Conservation (phyloP, 768 basidiomycete species). For the Atractiella rhizophila region DNA sequence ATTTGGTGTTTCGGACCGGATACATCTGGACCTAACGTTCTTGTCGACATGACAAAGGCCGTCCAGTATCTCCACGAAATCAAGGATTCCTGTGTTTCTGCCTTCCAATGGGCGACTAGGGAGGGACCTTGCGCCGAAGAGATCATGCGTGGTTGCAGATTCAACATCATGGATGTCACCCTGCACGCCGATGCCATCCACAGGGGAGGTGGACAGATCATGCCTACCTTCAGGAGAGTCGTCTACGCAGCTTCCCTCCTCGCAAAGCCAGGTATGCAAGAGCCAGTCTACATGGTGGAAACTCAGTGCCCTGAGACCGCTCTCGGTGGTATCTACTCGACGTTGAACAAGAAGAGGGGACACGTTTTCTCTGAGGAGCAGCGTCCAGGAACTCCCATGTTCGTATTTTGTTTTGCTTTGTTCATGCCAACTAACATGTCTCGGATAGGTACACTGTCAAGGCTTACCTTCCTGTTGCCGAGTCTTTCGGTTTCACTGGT, state of each 20-base stretch:
- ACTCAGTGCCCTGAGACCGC: conserved; percentile 94
- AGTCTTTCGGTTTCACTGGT: conserved; percentile 79
- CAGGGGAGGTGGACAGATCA: conserved; percentile 91
- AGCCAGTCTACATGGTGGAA: conserved; percentile 74
- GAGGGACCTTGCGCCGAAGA: conserved; percentile 55
- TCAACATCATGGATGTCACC: conserved; percentile 32
- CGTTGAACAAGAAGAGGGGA: conserved; percentile 74
- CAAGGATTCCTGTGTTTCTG: conserved; percentile 97
- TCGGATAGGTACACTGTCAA: conserved; percentile 97
- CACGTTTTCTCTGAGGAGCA: conserved; percentile 97
- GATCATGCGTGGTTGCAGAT: conserved; percentile 92
- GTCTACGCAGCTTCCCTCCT: conserved; percentile 87
- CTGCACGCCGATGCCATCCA: conserved; percentile 97
- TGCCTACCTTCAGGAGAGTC: conserved; percentile 86
- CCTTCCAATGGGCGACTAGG: conserved; percentile 98
- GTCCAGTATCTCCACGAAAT: conserved; percentile 92
- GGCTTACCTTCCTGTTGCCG: conserved; percentile 65
- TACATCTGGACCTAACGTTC: conserved; percentile 80
- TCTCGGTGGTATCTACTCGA: conserved; percentile 60
- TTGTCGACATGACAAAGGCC: conserved; percentile 91
- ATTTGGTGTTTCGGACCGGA: conserved; percentile 99
- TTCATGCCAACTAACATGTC: too few relatives aligned
- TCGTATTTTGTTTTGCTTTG: too few relatives aligned
- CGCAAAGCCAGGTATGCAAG: conserved; percentile 71
- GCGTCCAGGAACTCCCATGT: conserved; percentile 88